Evolutionary conservation across 495 filamentous ascomycete species (phyloP).

Genomic region (Glonium stellatum): DNA sequence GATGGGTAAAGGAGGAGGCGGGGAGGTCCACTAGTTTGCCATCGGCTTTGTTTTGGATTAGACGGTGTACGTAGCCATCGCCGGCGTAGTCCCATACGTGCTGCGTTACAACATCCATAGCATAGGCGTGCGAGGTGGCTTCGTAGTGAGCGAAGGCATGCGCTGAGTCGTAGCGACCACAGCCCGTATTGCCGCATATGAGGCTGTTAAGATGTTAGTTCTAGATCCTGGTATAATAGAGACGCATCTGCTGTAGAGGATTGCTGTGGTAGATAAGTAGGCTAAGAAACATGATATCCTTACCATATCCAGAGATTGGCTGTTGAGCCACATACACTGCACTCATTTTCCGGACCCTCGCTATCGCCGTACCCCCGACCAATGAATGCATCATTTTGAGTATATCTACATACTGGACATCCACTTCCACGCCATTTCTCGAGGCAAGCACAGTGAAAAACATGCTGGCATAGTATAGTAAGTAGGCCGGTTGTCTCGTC

Average conservation of each 20-base stretch:
- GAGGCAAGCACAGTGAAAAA: constrained; percentile 95
- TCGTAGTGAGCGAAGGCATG: constrained; percentile 95
- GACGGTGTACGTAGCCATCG: constrained; percentile 90
- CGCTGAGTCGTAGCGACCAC: constrained; percentile 86
- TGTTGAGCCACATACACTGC: constrained; percentile 66
- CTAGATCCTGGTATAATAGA: neutral
- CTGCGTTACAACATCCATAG: constrained; percentile 85
- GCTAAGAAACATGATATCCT: neutral
- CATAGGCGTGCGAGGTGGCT: constrained; percentile 78
- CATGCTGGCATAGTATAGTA: constrained; percentile 94
- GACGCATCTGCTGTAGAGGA: too few relatives aligned
- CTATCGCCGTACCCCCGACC: constrained; percentile 26
- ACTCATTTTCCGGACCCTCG: constrained; percentile 46
- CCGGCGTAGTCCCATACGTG: constrained; percentile 96
- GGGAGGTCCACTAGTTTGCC: constrained; percentile 85
- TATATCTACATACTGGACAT: constrained; percentile 92
- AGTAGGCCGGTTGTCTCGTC: constrained; percentile 91
- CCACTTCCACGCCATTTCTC: constrained; percentile 93
- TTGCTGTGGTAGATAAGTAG: neutral
- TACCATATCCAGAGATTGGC: constrained; percentile 74
- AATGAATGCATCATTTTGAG: constrained; percentile 42
- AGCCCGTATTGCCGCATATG: constrained; percentile 89
- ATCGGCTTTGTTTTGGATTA: constrained; percentile 86
- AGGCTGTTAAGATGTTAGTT: constrained; percentile 40
- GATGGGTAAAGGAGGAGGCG: constrained; percentile 28